phyloP scores from a whole-genome alignment of 768 basidiomycete genomes.

The Suillus paluster region DNA sequence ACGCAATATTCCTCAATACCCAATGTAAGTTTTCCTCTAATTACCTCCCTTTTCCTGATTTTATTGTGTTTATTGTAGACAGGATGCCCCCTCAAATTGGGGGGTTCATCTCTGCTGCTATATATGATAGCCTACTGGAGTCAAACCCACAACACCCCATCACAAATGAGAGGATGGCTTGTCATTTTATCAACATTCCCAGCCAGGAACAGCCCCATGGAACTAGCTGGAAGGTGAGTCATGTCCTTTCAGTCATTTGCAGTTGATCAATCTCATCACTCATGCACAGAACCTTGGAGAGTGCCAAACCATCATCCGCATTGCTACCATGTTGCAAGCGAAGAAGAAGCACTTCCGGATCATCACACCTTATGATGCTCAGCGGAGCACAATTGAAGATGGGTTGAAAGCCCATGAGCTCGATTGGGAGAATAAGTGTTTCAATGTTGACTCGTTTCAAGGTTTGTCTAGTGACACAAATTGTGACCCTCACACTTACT shows the following conservation, averaged over 20 bases:
- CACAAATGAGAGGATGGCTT: slow-evolving; percentile 46
- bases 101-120: slow-evolving; percentile 63
- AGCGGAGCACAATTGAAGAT: slow-evolving; percentile 62
- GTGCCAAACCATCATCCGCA: slow-evolving; percentile 53
- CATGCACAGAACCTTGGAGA: slow-evolving; percentile 64
- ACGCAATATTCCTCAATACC: slow-evolving; percentile 63
- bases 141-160: slow-evolving; percentile 58
- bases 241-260: slow-evolving; percentile 5
- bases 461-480: slow-evolving; percentile 44
- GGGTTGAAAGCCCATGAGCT: slow-evolving; percentile 54
- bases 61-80: slow-evolving; percentile 47
- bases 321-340: slow-evolving; percentile 61
- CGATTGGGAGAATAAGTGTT: slow-evolving; percentile 68
- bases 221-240: slow-evolving; percentile 45
- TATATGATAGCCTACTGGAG: slow-evolving; percentile 66
- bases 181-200: slow-evolving; percentile 65
- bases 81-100: slow-evolving; percentile 87
- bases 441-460: slow-evolving; percentile 83
- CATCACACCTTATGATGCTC: slow-evolving; percentile 84
- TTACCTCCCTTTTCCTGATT: slow-evolving; percentile 6
- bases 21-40: slow-evolving; percentile 59
- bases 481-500: slow-evolving; percentile 1
- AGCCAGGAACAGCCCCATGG: slow-evolving; percentile 39
- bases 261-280: not conserved
- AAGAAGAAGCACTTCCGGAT: slow-evolving; percentile 57